Conservation (phyloP, 2,329 filamentous ascomycete species). For the Phaeosphaeriaceae sp. region DNA sequence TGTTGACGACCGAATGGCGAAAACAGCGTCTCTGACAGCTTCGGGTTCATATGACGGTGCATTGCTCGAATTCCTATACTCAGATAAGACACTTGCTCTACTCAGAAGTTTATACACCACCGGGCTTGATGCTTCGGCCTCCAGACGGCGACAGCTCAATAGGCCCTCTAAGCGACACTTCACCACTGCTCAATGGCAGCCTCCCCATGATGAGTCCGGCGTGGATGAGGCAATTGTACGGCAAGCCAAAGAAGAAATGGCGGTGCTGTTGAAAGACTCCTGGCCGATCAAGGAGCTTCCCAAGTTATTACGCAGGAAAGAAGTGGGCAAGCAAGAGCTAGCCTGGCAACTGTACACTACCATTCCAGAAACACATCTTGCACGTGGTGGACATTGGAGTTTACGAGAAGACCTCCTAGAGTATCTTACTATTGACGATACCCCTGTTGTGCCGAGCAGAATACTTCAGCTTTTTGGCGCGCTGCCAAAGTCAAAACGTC, state of each 20-base stretch:
- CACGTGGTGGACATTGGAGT: not conserved
- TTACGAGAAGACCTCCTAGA: constrained; percentile 35
- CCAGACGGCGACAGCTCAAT: constrained; percentile 29
- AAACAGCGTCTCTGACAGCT: constrained; percentile 5
- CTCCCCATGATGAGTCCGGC: constrained; percentile 9
- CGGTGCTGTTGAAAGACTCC: constrained; percentile 18
- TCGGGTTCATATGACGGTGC: constrained; percentile 11
- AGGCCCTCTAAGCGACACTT: constrained; percentile 33
- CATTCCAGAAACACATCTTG: constrained; percentile 19
- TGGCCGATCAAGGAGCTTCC: constrained; percentile 27
- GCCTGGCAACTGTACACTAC: constrained; percentile 48
- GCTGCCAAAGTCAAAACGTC: constrained; percentile 48
- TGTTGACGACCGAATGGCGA: constrained; percentile 12
- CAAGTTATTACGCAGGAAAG: constrained; percentile 17
- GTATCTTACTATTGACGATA: constrained; percentile 30
- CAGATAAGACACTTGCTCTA: constrained; percentile 52
- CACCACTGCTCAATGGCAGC: constrained; percentile 27
- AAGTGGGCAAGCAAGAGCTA: constrained; percentile 33
- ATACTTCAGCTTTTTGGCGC: constrained; percentile 55
- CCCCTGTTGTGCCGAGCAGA: constrained; percentile 49
- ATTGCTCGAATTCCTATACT: constrained; percentile 58
- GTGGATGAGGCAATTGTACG: constrained; percentile 12
- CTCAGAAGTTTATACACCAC: constrained; percentile 36
- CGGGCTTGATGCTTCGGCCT: constrained; percentile 30
- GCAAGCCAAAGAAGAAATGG: constrained; percentile 27